phyloP scores from a whole-genome alignment of 805 yeast species.

The Schwanniomyces yamadae region DNA sequence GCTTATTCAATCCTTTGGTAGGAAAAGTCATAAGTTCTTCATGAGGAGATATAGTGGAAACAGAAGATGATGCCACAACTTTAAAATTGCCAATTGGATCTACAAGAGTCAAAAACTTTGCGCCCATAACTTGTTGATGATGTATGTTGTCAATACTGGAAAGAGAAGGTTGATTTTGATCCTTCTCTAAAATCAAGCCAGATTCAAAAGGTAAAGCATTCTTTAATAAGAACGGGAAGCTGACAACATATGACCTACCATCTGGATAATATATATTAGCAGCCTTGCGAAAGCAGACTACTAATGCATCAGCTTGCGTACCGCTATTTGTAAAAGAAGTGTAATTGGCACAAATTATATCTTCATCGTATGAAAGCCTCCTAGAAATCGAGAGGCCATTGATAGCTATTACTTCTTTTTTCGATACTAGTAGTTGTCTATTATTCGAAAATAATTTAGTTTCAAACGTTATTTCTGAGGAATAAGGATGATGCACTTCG shows the following conservation, averaged over 20 bases:
- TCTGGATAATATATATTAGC: constrained; percentile 61
- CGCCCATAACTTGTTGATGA: constrained; percentile 25
- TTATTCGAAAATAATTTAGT: constrained; percentile 25
- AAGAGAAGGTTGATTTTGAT: constrained; percentile 17
- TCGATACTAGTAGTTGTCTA: constrained; percentile 35
- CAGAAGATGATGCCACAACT: constrained; percentile 65
- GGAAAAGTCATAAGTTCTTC: constrained; percentile 64
- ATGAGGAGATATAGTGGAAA: constrained; percentile 56
- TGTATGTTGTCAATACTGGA: constrained; percentile 9
- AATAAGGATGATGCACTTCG: constrained; percentile 23
- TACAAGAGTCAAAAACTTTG: constrained; percentile 59
- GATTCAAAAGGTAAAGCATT: constrained; percentile 62
- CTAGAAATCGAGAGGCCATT: constrained; percentile 48
- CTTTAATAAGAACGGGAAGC: constrained; percentile 66
- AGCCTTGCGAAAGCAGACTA: constrained; percentile 57
- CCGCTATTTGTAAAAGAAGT: constrained; percentile 43
- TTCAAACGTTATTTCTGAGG: constrained; percentile 14
- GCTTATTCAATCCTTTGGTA: constrained; percentile 26
- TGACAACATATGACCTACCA: constrained; percentile 59
- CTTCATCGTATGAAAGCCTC: constrained; percentile 49
- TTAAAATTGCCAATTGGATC: constrained; percentile 80
- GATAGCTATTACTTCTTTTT: constrained; percentile 46
- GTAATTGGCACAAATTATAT: constrained; percentile 60
- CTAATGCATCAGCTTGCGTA: constrained; percentile 34
- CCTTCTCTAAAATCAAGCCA: constrained; percentile 66